Evolutionary conservation across 805 yeast genomes (phyloP).

Genomic region (Blastobotrys attinorum): DNA sequence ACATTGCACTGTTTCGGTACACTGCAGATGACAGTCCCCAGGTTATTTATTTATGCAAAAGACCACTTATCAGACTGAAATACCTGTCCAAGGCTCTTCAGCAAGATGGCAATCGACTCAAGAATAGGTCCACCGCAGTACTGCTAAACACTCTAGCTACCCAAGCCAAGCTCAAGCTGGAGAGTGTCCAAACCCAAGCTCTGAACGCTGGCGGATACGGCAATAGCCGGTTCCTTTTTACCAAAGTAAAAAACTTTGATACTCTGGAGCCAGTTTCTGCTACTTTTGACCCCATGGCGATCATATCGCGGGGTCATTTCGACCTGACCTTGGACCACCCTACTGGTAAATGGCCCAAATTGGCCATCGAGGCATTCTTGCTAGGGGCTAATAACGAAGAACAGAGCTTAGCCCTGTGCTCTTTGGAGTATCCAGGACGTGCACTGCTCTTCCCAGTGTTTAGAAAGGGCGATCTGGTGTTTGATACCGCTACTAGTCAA

Average conservation of each 20-base stretch:
- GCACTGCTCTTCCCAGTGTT: slow-evolving; percentile 18
- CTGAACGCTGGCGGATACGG: neutral
- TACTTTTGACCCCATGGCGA: slow-evolving; percentile 10
- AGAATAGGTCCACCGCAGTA: neutral
- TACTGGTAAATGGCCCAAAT: slow-evolving; percentile 1
- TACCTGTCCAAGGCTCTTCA: neutral
- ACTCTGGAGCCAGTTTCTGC: slow-evolving; percentile 14
- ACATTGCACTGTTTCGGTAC: slow-evolving; percentile 2
- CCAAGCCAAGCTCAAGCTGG: slow-evolving; percentile 1
- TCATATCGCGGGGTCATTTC: slow-evolving; percentile 11
- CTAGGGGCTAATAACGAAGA: slow-evolving; percentile 2
- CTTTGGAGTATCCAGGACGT: slow-evolving; percentile 18
- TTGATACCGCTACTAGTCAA: neutral
- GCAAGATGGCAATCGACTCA: neutral
- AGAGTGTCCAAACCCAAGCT: neutral
- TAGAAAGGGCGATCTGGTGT: slow-evolving; percentile 2
- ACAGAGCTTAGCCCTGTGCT: slow-evolving; percentile 15
- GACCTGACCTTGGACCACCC: slow-evolving; percentile 13
- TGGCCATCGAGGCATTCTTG: slow-evolving; percentile 13
- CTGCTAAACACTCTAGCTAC: neutral
- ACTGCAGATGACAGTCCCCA: neutral
- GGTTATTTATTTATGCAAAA: slow-evolving; percentile 3
- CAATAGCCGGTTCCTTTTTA: slow-evolving; percentile 7
- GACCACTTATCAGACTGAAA: slow-evolving; percentile 3
- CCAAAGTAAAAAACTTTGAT: slow-evolving; percentile 14